These are phyloP conservation scores for Vanilla planifolia DNA, from an alignment of 106 monocot species.

Conservation along the genomic window DNA sequence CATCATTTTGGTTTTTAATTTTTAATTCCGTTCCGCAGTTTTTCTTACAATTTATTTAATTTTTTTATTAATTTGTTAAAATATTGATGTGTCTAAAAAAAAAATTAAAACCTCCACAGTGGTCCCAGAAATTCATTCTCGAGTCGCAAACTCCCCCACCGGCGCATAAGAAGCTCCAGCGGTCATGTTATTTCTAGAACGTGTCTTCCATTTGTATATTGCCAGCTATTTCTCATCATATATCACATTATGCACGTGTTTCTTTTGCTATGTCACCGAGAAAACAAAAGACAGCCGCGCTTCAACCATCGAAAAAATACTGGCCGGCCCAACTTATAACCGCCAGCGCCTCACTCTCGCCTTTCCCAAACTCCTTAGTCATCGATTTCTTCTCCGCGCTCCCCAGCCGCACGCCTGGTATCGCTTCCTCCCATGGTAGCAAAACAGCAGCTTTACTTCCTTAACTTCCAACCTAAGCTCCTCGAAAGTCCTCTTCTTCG, in stretches of 20 bases:
- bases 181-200: no score
- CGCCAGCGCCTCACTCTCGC: background rate
- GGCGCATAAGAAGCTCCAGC: no score
- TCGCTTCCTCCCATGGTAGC: background rate
- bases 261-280: no score
- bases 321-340: background rate
- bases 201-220: background rate
- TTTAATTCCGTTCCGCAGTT: no score
- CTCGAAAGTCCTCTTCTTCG: background rate
- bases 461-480: background rate
- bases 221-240: background rate
- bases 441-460: background rate
- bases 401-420: background rate
- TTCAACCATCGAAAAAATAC: background rate
- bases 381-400: background rate
- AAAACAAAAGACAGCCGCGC: background rate
- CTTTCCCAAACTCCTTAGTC: background rate
- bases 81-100: no score
- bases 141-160: no score
- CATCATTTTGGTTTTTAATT: no score
- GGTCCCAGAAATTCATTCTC: no score
- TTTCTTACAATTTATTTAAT: no score
- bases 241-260: background rate
- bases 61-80: no score
- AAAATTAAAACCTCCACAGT: no score